Evolutionary conservation across 306 rosid genomes (phyloP).

Genomic region (Mimosa bimucronata): DNA sequence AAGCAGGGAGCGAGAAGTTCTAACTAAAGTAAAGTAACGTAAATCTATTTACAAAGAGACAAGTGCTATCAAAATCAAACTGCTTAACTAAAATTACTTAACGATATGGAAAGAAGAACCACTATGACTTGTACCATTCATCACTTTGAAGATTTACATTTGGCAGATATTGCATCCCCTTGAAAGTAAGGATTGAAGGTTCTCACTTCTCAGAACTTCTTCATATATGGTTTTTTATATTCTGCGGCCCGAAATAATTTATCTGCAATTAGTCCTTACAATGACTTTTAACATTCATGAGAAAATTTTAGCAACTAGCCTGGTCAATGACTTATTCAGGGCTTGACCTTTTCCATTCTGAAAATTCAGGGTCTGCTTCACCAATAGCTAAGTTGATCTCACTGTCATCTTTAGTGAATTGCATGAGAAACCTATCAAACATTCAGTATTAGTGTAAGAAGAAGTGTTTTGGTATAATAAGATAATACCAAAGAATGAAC

Average conservation of each 20-base stretch:
- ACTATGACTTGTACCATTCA: constrained; percentile 52
- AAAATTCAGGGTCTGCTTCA: constrained; percentile 87
- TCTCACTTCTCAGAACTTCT: constrained; percentile 79
- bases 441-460: constrained; percentile 33
- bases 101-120: constrained; percentile 45
- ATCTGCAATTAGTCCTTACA: constrained; percentile 22
- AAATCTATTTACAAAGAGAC: constrained; percentile 64
- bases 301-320: constrained; percentile 44
- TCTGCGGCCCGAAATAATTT: constrained; percentile 80
- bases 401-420: constrained; percentile 69
- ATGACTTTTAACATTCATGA: constrained; percentile 8
- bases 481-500: constrained; percentile 9
- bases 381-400: constrained; percentile 84
- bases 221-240: constrained; percentile 94
- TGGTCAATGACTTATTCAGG: constrained; percentile 90
- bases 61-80: constrained; percentile 45
- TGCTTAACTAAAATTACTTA: constrained; percentile 39
- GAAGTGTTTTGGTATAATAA: background rate
- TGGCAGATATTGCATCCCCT: constrained; percentile 59
- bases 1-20: constrained; percentile 49
- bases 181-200: constrained; percentile 76
- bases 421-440: constrained; percentile 83
- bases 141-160: constrained; percentile 94
- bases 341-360: constrained; percentile 98
- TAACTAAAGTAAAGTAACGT: constrained; percentile 38